These are phyloP conservation scores for Amanita exitialis DNA, from an alignment of 768 basidiomycete genomes.

Conservation along the genomic window DNA sequence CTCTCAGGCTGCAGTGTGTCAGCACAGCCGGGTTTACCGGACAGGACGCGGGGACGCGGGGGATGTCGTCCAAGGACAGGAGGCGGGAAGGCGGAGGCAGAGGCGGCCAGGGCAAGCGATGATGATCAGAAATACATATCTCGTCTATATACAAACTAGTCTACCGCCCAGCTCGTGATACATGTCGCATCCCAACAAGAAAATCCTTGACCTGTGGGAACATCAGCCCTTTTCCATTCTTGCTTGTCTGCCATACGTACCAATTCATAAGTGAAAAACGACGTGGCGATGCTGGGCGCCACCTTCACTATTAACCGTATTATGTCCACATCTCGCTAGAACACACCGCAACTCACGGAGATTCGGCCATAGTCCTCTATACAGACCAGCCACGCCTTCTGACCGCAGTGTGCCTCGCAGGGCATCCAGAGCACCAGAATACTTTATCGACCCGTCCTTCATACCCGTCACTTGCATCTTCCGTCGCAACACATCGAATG, in stretches of 20 bases:
- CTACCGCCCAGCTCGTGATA: too few species aligned
- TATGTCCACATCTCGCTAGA: background rate
- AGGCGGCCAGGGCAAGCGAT: background rate
- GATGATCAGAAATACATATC: background rate
- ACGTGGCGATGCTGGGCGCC: conserved; percentile 83
- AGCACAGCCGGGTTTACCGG: background rate
- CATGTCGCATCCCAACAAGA: conserved; percentile 25
- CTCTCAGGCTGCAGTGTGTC: background rate
- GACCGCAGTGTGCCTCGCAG: conserved; percentile 52
- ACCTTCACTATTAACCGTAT: conserved; percentile 59
- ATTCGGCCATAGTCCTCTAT: conserved; percentile 86
- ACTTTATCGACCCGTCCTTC: conserved; percentile 52
- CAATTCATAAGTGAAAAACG: conserved; percentile 78
- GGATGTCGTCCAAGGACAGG: background rate
- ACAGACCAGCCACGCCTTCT: conserved; percentile 73
- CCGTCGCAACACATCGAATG: conserved; percentile 87
- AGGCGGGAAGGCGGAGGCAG: background rate
- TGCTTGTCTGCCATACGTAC: conserved; percentile 15
- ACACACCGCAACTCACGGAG: conserved; percentile 45
- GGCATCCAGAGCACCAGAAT: conserved; percentile 76
- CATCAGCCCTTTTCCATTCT: conserved; percentile 1
- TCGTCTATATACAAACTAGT: background rate
- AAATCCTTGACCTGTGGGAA: conserved; percentile 22
- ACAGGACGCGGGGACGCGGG: background rate
- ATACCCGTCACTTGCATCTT: conserved; percentile 95